phyloP scores from a whole-genome alignment of 2,329 filamentous ascomycete genomes.

The Talaromyces pinophilus region DNA sequence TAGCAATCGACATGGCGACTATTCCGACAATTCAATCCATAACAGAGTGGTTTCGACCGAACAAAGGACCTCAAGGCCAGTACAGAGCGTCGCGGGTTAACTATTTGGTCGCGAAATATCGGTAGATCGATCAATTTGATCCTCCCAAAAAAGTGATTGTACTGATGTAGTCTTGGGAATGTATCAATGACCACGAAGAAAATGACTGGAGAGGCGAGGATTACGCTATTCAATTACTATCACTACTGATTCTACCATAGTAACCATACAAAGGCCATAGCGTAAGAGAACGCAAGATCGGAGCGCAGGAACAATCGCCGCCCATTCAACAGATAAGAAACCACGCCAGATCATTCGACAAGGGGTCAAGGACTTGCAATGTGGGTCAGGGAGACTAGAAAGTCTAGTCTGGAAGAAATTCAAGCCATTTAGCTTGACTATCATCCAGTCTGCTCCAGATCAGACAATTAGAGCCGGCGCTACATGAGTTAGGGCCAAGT shows the following conservation, averaged over 20 bases:
- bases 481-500: background rate
- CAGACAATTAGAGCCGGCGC: background rate
- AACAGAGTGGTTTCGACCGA: background rate
- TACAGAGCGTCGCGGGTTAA: background rate
- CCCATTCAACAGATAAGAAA: conserved; percentile 1
- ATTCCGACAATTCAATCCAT: background rate
- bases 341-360: background rate
- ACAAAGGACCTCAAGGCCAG: background rate
- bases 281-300: background rate
- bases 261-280: background rate
- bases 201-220: background rate
- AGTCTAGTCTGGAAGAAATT: background rate
- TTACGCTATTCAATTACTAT: background rate
- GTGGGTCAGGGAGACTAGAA: background rate
- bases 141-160: background rate
- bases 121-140: background rate
- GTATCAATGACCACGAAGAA: background rate
- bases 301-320: background rate
- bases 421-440: background rate
- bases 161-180: background rate
- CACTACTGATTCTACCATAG: background rate
- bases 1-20: background rate
- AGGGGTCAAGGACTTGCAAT: background rate
- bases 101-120: background rate
- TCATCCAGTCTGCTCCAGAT: background rate